Evolutionary conservation across 345 rosid genomes (phyloP), one percentile per base, ranked within the genome.

Genomic region (Reutealis trisperma): DNA sequence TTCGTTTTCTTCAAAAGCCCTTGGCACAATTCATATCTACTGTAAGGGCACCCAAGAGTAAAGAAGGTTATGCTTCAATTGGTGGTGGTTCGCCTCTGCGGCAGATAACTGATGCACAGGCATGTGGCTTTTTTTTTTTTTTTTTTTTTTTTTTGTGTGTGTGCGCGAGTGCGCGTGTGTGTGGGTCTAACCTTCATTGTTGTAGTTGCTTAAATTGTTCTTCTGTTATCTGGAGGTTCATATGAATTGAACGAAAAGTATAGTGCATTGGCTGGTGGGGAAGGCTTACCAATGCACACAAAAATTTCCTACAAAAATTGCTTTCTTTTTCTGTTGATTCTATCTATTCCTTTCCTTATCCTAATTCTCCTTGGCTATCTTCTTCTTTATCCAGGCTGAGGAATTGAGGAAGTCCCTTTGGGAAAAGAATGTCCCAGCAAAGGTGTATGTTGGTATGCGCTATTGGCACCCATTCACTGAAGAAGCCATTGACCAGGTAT

Each of bases 391-490:
- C 63, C 83, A 95, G 99, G 99, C 97, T 54, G 98, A 93, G 89
- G 98, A 91, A 70, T 70, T 96, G 77, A 89, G 92, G 80, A 92
- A 92, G 78, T 89, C 91, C 75, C 96, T 96, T 67, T 89, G 90
- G 86, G 96, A 72, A 58, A 96, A 96, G 85, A 77, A 93, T 47
- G 91, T 93, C 60, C 98, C 94, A 3, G 97, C 98, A 22, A 91
- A 91, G 77, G 98, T 93, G 3, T 96, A 96, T 85, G 97, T 96
- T 71, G 99, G 99, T 70, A 96, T 96, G 99, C 93, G 98, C 15
- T 96, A 96, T 78, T 96, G 99, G 99, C 99, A 96, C 85, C 99
- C 98, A 61, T 96, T 93, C 87, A 96, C 98, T 6, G 99, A 96
- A 81, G 97, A 96, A 87, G 99, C 99, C 55, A 96, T 96, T 67